These are phyloP conservation scores for Myrica gale DNA, from an alignment of 306 rosid species.

Conservation along the genomic window DNA sequence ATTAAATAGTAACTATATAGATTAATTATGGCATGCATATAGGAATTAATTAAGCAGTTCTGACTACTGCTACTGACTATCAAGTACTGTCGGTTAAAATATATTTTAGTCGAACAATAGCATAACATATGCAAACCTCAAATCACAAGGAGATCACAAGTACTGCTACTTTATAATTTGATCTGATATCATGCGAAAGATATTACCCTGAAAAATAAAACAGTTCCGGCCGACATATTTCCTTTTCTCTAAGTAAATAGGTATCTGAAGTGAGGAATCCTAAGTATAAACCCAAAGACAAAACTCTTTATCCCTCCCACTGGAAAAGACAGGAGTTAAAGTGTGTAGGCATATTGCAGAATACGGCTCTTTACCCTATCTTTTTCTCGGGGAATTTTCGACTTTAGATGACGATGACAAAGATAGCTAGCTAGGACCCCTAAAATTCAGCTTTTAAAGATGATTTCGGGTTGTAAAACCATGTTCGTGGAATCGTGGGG, in stretches of 20 bases:
- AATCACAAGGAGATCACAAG: conserved; percentile 5
- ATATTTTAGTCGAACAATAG: conserved; percentile 7
- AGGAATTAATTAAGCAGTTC: too few species aligned
- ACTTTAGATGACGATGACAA: conserved; percentile 55
- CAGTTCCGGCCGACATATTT: conserved; percentile 25
- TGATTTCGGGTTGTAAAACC: conserved; percentile 43
- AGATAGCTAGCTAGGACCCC: conserved; percentile 41
- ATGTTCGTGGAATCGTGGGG: conserved; percentile 77
- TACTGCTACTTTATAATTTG: conserved; percentile 22
- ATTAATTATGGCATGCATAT: conserved; percentile 46
- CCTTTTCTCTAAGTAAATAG: conserved; percentile 36
- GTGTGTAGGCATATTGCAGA: conserved; percentile 31
- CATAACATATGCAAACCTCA: conserved; percentile 20
- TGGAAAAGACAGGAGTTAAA: conserved; percentile 33
- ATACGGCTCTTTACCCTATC: conserved; percentile 43
- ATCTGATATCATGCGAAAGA: conserved; percentile 23
- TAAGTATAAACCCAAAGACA: conserved; percentile 64
- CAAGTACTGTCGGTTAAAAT: conserved; percentile 22
- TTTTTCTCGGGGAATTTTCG: conserved; percentile 42
- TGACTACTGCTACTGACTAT: background rate
- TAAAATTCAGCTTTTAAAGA: conserved; percentile 29
- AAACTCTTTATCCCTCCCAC: conserved; percentile 48
- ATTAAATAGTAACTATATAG: conserved; percentile 42
- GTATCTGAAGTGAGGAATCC: conserved; percentile 73
- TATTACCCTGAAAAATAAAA: conserved; percentile 22